A percentile compares a stretch with the other conserved stretches of the same genome.
Evolutionary conservation across 768 basidiomycete genomes (phyloP).

Genomic region (Pleurotus platypus): DNA sequence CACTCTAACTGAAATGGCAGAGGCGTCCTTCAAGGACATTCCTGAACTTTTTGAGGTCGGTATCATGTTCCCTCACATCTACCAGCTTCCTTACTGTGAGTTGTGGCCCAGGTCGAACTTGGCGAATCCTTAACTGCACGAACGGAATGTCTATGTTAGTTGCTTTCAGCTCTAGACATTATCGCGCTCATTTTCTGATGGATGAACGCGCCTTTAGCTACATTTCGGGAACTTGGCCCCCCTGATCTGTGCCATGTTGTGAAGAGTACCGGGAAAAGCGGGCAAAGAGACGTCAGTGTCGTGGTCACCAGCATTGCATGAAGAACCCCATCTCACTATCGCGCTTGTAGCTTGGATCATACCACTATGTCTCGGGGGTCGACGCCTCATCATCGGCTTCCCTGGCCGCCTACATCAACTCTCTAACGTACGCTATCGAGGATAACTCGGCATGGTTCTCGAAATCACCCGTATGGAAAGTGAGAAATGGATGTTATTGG

Average conservation of each 20-base stretch:
- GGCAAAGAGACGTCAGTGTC: conserved; percentile 81
- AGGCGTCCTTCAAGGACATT: conserved; percentile 84
- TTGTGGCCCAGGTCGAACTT: conserved; percentile 63
- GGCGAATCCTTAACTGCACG: conserved; percentile 87
- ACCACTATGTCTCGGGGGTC: conserved; percentile 98
- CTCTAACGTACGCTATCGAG: conserved; percentile 93
- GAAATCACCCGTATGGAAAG: conserved; percentile 82
- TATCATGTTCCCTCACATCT: background rate
- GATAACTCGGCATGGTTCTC: conserved; percentile 91
- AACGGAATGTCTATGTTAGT: conserved; percentile 88
- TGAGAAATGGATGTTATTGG: conserved; percentile 92
- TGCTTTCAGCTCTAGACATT: conserved; percentile 1
- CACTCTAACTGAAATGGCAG: conserved; percentile 38
- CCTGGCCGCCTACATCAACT: conserved; percentile 97
- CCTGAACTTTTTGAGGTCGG: conserved; percentile 95
- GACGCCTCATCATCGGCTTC: conserved; percentile 98
- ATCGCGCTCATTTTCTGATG: conserved; percentile 12
- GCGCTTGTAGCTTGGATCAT: conserved; percentile 74
- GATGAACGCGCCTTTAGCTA: conserved; percentile 47
- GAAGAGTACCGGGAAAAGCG: conserved; percentile 82
- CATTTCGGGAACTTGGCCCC: conserved; percentile 95
- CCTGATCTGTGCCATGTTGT: conserved; percentile 96
- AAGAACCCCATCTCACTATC: conserved; percentile 8
- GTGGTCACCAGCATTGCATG: background rate
- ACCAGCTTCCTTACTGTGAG: background rate